Base-by-base conservation (phyloP, 2,329 filamentous ascomycete genomes). In the Huntiella decipiens region DNA sequence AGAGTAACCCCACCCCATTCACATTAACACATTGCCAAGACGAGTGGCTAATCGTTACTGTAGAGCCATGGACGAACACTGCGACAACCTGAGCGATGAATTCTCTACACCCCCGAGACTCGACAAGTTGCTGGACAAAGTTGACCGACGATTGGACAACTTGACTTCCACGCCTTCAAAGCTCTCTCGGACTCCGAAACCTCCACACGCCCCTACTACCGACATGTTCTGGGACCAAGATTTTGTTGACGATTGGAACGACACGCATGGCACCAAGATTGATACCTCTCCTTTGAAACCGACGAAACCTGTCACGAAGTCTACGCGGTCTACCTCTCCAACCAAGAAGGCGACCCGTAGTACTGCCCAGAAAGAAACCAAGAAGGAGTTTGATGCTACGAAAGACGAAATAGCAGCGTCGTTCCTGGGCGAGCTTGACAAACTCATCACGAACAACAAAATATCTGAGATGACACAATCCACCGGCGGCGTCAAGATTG, bases 361-460 rank as follows among this genome's bases (percentile, higher is more conserved):
- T 60, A 54, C 61, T 38, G 45, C 56, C 32, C 58, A 56, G 43
- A 59, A 58, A 47, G 57, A 66, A 43, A 59, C 61, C 4, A 76
- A 71, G 55, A 81, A 74, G 57, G 62, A 63, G 0, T 88, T 86
- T 56, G 69, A 77, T 10, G 59, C 64, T 6, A 58, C 56, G 7
- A 87, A 84, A 57, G 67, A 79, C 43, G 61, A 65, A 1, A 56
- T 85, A 0, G 82, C 82, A 0, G 64, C 67, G 39, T 53, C 58
- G 0, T 88, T 88, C 56, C 63, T 91, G 1, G 45, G 52, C 0
- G 77, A 84, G 52, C 72, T 91, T n/a, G 83, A 91, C 57, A 54
- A 57, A 0, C 66, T 62, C 35, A 73, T 88, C 53, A 77, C 79
- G 0, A 54, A 66, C 2, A 75, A 78, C 6, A 63, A 68, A 50